Conservation (phyloP, 805 yeast species). For the Lachancea kluyveri region DNA sequence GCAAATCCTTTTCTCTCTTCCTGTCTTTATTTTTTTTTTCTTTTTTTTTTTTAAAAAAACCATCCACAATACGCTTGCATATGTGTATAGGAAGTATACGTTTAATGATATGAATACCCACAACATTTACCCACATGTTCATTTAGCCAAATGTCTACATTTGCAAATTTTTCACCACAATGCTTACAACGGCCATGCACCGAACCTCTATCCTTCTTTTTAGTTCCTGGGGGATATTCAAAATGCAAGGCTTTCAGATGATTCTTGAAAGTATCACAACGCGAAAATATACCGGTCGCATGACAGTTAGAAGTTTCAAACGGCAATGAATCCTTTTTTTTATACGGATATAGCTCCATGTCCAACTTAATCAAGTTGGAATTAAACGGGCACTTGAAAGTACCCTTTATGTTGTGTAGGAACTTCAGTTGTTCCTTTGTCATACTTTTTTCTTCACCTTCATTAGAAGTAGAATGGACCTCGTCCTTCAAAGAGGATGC, state of each 20-base stretch:
- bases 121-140: conserved; percentile 52
- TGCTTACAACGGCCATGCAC: conserved; percentile 72
- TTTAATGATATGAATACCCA: conserved; percentile 26
- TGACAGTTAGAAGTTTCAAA: conserved; percentile 49
- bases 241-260: conserved; percentile 88
- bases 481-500: conserved; percentile 6
- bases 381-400: conserved; percentile 73
- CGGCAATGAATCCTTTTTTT: conserved; percentile 12
- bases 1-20: neutral
- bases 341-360: conserved; percentile 26
- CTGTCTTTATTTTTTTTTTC: neutral
- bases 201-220: conserved; percentile 63
- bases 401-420: conserved; percentile 27
- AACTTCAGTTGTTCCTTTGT: conserved; percentile 21
- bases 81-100: too few relatives aligned
- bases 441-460: neutral
- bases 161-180: conserved; percentile 59
- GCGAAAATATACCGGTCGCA: conserved; percentile 73
- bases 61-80: neutral
- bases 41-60: conserved; percentile 1
- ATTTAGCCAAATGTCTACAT: conserved; percentile 74
- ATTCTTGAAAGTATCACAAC: conserved; percentile 90
- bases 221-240: conserved; percentile 81
- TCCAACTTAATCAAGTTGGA: conserved; percentile 27
- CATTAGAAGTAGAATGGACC: conserved; percentile 1